Base-by-base conservation (phyloP, 139 green algal genomes). In the Chlamydomonas urium region DNA sequence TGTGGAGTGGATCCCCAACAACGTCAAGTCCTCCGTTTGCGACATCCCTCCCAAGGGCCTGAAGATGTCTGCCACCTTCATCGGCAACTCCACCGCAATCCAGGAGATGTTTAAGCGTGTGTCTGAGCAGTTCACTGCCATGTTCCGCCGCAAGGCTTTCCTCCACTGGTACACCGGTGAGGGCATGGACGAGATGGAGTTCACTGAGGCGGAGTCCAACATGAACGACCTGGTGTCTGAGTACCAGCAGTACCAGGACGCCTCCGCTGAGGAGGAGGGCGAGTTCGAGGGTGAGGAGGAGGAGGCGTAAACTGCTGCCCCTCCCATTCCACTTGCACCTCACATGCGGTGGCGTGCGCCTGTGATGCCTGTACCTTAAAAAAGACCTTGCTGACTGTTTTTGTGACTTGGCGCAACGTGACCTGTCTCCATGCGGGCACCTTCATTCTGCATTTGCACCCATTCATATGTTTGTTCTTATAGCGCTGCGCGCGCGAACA, bases 191-290 rank as follows among this genome's bases (percentile, higher is more conserved):
- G 93, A 98, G 87, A 98, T 98, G 93, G 93, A 98, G 81, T 98
- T 98, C 81, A 97, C 93, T 38, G 93, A 98, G 86, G 93, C 93
- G 42, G 80, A 86, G 80, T 86, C 80, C 69, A 86, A 86, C 80
- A 86, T 86, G 80, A 96, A 96, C 75, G 91, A 97, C 75, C 81
- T 97, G 34, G 94, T 99, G 14, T 91, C 82, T 38, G 94, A 99
- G 88, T 98, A 99, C 86, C 94, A 98, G 85, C 94, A 98, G 83
- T 98, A 98, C 85, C 95, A 98, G 85, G 93, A 98, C 72, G 94
- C 94, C 21, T 87, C 82, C 28, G 93, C 88, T 14, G 94, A 98
- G 77, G 93, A 97, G 78, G 92, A 96, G 78, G 88, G 80, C 59
- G 90, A 93, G 72, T 56, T 63, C 47, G 75, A 81, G 75, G 75